Evolutionary conservation across 1,139 yeast species (phyloP).

Genomic region (Candida smagusa): DNA sequence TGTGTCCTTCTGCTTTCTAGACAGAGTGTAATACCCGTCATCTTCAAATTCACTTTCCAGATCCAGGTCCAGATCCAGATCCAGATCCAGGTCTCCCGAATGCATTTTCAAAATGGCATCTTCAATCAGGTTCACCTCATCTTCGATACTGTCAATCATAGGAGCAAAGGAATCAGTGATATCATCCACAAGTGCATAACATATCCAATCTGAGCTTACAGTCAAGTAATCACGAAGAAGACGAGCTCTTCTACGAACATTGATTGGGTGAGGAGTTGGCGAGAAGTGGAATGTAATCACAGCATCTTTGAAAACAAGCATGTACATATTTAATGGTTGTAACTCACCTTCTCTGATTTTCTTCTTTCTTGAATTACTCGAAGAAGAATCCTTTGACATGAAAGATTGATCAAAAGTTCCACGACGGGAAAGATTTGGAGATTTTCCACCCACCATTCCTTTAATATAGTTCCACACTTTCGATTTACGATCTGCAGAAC

Average conservation of each 20-base stretch:
- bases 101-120: slow-evolving; percentile 88
- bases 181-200: slow-evolving; percentile 94
- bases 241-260: slow-evolving; percentile 90
- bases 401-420: slow-evolving; percentile 5
- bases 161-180: slow-evolving; percentile 98
- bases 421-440: slow-evolving; percentile 2
- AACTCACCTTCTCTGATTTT: slow-evolving; percentile 67
- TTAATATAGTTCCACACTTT: slow-evolving; percentile 15
- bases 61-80: slow-evolving; percentile 21
- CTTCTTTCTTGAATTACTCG: slow-evolving; percentile 28
- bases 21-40: slow-evolving; percentile 1
- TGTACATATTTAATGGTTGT: slow-evolving; percentile 88
- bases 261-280: slow-evolving; percentile 94
- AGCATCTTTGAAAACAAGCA: slow-evolving; percentile 86
- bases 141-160: slow-evolving; percentile 88
- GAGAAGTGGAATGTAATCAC: slow-evolving; percentile 92
- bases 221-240: slow-evolving; percentile 82
- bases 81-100: slow-evolving; percentile 54
- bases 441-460: slow-evolving; percentile 3
- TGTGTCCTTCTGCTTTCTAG: slow-evolving; percentile 3
- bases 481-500: slow-evolving; percentile 17
- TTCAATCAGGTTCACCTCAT: slow-evolving; percentile 87
- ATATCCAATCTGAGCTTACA: slow-evolving; percentile 94
- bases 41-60: slow-evolving; percentile 9
- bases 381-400: slow-evolving; percentile 17